Conservation (phyloP, 805 yeast genomes). For the Suhomyces pyralidae region DNA sequence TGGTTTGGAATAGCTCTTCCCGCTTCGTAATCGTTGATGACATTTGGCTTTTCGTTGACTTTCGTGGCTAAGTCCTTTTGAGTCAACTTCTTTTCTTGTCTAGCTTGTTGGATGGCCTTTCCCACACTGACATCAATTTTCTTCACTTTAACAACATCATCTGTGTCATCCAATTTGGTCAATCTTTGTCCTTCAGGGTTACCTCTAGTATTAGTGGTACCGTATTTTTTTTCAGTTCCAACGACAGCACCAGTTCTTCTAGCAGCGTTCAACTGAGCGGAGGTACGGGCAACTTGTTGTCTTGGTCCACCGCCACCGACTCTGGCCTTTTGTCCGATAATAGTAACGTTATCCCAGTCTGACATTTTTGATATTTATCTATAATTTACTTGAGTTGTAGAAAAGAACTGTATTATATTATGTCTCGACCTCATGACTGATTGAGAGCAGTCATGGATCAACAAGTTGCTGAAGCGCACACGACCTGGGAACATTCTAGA, state of each 20-base stretch:
- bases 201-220: slow-evolving; percentile 52
- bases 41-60: slow-evolving; percentile 92
- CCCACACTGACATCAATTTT: slow-evolving; percentile 85
- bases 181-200: slow-evolving; percentile 93
- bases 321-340: slow-evolving; percentile 86
- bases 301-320: slow-evolving; percentile 88
- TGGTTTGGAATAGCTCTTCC: slow-evolving; percentile 97
- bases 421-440: not conserved
- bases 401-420: not conserved
- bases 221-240: slow-evolving; percentile 91
- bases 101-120: slow-evolving; percentile 76
- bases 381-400: not conserved
- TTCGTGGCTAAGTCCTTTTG: slow-evolving; percentile 97
- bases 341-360: slow-evolving; percentile 92
- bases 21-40: slow-evolving; percentile 94
- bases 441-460: not conserved
- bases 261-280: slow-evolving; percentile 84
- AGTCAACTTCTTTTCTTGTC: slow-evolving; percentile 83
- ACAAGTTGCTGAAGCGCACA: slow-evolving; percentile 1
- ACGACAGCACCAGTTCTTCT: slow-evolving; percentile 88
- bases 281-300: slow-evolving; percentile 75
- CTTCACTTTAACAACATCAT: slow-evolving; percentile 89
- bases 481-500: slow-evolving; percentile 5
- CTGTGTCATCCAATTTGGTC: slow-evolving; percentile 88
- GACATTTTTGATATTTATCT: slow-evolving; percentile 27